Percentiles rank a stretch among this genome's conserved stretches.
Evolutionary conservation across 768 basidiomycete genomes (phyloP).

Genomic region (Tricholoma sp.): DNA sequence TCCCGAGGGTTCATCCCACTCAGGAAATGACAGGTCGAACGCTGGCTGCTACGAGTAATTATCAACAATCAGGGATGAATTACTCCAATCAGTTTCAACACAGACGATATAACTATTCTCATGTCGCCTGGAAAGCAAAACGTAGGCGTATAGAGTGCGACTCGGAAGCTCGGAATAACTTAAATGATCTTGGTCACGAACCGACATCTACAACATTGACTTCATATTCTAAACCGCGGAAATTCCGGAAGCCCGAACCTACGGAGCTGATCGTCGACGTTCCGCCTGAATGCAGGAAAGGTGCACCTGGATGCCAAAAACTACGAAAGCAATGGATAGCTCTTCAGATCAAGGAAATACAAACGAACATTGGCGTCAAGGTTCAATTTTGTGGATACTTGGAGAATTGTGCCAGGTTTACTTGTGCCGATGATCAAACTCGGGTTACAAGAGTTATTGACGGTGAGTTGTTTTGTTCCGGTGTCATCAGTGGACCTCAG

Average conservation of each 20-base stretch:
- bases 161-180: background rate
- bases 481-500: background rate
- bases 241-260: background rate
- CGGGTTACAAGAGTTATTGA: background rate
- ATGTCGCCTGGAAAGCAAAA: background rate
- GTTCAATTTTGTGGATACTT: slow-evolving; percentile 2
- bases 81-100: background rate
- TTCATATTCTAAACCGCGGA: background rate
- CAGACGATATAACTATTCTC: background rate
- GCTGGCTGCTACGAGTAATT: background rate
- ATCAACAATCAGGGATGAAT: background rate
- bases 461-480: background rate
- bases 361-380: slow-evolving; percentile 1
- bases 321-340: slow-evolving; percentile 5
- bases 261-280: slow-evolving; percentile 6
- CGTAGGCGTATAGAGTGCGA: slow-evolving; percentile 4
- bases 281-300: slow-evolving; percentile 8
- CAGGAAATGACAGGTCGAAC: background rate
- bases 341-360: slow-evolving; percentile 2
- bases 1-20: slow-evolving; percentile 7
- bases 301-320: slow-evolving; percentile 1
- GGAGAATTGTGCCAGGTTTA: slow-evolving; percentile 1
- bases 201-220: too few species aligned
- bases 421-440: background rate
- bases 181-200: background rate